Evolutionary conservation across 2,329 filamentous ascomycete species (phyloP).

Genomic region (Fusarium sp.): DNA sequence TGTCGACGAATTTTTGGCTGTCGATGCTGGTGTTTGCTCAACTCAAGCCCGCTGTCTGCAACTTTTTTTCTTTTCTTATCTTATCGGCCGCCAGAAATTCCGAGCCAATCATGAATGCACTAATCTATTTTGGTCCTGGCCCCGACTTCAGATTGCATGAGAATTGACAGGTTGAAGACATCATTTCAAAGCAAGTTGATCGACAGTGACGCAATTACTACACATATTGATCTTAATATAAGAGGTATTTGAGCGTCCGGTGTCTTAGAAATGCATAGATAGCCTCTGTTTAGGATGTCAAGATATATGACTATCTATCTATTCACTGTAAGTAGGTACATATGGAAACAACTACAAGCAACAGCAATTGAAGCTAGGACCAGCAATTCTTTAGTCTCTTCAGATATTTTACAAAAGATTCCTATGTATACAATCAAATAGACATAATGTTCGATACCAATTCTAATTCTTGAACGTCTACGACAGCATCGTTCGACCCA

Average conservation of each 20-base stretch:
- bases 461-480: no score
- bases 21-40: slow-evolving; percentile 48
- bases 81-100: slow-evolving; percentile 55
- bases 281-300: no score
- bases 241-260: no score
- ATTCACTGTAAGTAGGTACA: no score
- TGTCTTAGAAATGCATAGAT: no score
- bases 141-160: slow-evolving; percentile 3
- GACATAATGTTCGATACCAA: no score
- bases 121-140: slow-evolving; percentile 31
- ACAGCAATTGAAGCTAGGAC: background rate
- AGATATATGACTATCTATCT: no score
- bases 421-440: no score
- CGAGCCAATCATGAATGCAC: slow-evolving; percentile 38
- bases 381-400: no score
- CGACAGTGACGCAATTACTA: background rate
- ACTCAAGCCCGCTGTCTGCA: slow-evolving; percentile 50
- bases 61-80: slow-evolving; percentile 57
- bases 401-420: no score
- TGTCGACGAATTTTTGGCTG: slow-evolving; percentile 49
- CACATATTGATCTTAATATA: no score
- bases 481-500: slow-evolving; percentile 10
- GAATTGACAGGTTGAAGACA: background rate
- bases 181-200: background rate
- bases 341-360: background rate